Evolutionary conservation across 768 basidiomycete species (phyloP), one percentile per base, ranked within the genome.

Genomic region (Boletales sp.): DNA sequence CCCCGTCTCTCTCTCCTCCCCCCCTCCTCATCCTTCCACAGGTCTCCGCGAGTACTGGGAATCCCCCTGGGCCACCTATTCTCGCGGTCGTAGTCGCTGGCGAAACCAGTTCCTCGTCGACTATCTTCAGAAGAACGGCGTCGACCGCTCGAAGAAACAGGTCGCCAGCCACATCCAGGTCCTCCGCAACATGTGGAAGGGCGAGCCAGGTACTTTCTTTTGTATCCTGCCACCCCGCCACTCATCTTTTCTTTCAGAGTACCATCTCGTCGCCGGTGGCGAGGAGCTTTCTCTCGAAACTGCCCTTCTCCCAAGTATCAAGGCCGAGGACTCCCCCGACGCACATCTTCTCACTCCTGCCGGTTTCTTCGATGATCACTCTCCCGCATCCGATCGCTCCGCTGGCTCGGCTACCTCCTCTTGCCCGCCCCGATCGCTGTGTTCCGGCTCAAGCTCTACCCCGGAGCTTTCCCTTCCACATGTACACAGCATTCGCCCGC

Each of bases 101-200:
- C 80, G 88, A 45, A 90, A 90, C 70, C 87, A 90, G 69, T 91
- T 85, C 64, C 80, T 91, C 54, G 88, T 90, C 63, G 87, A 90
- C 55, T 85, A 87, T 60, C 80, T 91, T 51, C 75, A 83, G 48
- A 83, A 81, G 55, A 72, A 75, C 34, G 85, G 84, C 48, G 79
- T 91, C 63, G 76, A 76, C 24, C 83, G 89, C 37, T 78, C 86
- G 40, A 90, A 90, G 76, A 90, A 91, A 67, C 89, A 91, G 67
- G 89, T 91, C 55, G 89, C 89, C n/a, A 87, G 85, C 66, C 89
- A 91, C 60, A 87, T 91, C 45, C 89, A 91, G 62, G 88, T 90
- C 48, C 66, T 89, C 47, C 74, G 87, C 44, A 90, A 90, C 63
- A 90, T 90, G 88, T 90, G 87, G 87, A 89, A 89, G 65, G 88